phyloP scores from a whole-genome alignment of 371 early-diverging fungal genomes.

The Blyttiomyces sp. region DNA sequence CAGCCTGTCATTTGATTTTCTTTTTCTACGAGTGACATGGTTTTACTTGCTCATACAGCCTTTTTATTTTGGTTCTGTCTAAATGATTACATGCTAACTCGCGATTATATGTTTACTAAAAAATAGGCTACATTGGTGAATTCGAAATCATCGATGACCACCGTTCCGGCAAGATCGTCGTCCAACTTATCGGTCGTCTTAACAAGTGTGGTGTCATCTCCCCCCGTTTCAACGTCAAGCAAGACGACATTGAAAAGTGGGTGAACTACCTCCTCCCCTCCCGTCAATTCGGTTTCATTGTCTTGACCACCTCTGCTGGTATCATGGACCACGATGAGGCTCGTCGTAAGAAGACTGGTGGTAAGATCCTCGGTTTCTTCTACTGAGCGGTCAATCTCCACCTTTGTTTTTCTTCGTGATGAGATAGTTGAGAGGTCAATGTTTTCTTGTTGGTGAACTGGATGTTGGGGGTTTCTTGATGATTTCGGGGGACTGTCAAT shows the following conservation, averaged over 20 bases:
- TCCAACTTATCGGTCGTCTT: slow-evolving; percentile 98
- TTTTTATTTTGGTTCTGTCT: slow-evolving; percentile 13
- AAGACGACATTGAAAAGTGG: slow-evolving; percentile 96
- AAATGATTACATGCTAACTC: too few relatives aligned
- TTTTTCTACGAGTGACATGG: too few relatives aligned
- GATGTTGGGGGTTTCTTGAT: too few relatives aligned
- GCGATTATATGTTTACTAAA: slow-evolving; percentile 5
- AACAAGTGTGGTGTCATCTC: slow-evolving; percentile 99
- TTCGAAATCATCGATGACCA: slow-evolving; percentile 99
- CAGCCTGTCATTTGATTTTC: too few relatives aligned
- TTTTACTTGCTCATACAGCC: slow-evolving; percentile 21
- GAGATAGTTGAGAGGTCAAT: too few relatives aligned
- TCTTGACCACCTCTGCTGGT: slow-evolving; percentile 96
- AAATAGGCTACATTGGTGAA: slow-evolving; percentile 96
- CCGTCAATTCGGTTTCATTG: slow-evolving; percentile 99
- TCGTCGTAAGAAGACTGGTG: slow-evolving; percentile 97
- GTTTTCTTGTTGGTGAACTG: too few relatives aligned
- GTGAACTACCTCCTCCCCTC: slow-evolving; percentile 97
- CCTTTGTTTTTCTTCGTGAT: too few relatives aligned
- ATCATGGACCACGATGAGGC: slow-evolving; percentile 99
- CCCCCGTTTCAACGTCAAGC: slow-evolving; percentile 98
- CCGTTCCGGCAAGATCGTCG: slow-evolving; percentile 98
- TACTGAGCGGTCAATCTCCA: too few relatives aligned
- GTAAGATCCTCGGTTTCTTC: slow-evolving; percentile 98
- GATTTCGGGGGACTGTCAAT: too few relatives aligned